Base-by-base conservation (phyloP, 306 rosid species). In the Rosa rugosa region DNA sequence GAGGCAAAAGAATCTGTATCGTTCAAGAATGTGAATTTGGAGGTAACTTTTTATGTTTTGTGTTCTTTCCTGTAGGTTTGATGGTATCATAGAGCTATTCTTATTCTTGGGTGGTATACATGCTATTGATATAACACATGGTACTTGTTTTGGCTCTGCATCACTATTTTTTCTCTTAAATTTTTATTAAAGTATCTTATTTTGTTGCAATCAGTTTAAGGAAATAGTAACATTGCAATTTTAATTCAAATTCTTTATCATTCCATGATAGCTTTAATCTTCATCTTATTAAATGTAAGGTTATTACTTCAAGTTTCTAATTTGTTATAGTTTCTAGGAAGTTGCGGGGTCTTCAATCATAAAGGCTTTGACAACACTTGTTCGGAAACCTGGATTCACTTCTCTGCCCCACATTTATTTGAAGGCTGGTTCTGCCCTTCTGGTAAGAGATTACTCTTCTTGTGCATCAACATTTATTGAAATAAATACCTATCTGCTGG, bases 391-490 rank as follows among this genome's bases (percentile, higher is more conserved):
- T 45, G 93, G 88, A 78, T 84, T 87, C 73, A 83, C 79, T 69
- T 63, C 87, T 46, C 80, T 90, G 10, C 97, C 93, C 8, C 91
- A 78, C 50, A 79, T 79, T 82, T 94, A 92, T 89, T 73, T 92
- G 86, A 92, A 82, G 91, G 94, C 97, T 80, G 98, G 98, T 76
- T 85, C 93, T 81, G 85, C 88, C 75, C 93, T 94, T 81, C 80
- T 89, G 97, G 98, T 94, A 80, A 82, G 88, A 47, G 83, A 68
- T 76, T 79, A 69, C 65, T 27, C 50, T 63, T 78, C 50, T 54
- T 67, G 49, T 76, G 73, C 71, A 59, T 78, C 80, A 63, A 42
- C 60, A 77, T 82, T 69, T 46, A 41, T 47, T 77, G 46, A 57
- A 40, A 38, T 47, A 34, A 73, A 12, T 63, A 60, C 67, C 62